These are phyloP conservation scores for Talinum fruticosum DNA, from an alignment of 148 eudicot genomes.

Conservation along the genomic window DNA sequence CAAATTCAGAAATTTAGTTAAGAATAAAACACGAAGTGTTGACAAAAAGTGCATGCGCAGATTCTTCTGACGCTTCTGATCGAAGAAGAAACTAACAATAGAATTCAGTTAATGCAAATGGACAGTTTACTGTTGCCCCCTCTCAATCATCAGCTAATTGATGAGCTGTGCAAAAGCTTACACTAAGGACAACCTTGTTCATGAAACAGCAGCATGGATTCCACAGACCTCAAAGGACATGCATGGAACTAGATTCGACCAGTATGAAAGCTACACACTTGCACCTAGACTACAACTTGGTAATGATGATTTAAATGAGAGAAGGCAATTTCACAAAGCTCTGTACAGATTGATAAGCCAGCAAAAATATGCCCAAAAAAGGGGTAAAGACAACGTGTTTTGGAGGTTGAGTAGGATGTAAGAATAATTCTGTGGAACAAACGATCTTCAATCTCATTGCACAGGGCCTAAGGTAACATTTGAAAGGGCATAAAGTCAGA, in stretches of 20 bases:
- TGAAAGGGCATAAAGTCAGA: too few relatives aligned
- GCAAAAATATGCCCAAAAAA: background rate
- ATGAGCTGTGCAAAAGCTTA: background rate
- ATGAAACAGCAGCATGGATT: background rate
- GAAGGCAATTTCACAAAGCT: background rate
- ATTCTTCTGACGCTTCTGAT: background rate
- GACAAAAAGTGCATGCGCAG: background rate
- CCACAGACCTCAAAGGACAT: background rate
- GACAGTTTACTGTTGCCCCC: background rate
- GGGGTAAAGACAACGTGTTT: too few relatives aligned
- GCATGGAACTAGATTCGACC: background rate
- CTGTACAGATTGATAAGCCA: background rate
- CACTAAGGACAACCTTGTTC: background rate
- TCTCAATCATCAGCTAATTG: background rate
- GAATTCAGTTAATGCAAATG: background rate
- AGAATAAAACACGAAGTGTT: background rate
- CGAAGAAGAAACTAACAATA: background rate
- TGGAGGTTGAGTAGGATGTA: too few relatives aligned
- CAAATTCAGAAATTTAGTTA: slow-evolving; percentile 1
- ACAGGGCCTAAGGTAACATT: background rate
- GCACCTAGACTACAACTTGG: background rate
- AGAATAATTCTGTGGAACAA: background rate
- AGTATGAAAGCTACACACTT: background rate
- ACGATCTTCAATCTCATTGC: background rate
- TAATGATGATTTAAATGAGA: background rate